Conservation (phyloP, 129 eudicot species). For the Pseudognaphalium luteoalbum region DNA sequence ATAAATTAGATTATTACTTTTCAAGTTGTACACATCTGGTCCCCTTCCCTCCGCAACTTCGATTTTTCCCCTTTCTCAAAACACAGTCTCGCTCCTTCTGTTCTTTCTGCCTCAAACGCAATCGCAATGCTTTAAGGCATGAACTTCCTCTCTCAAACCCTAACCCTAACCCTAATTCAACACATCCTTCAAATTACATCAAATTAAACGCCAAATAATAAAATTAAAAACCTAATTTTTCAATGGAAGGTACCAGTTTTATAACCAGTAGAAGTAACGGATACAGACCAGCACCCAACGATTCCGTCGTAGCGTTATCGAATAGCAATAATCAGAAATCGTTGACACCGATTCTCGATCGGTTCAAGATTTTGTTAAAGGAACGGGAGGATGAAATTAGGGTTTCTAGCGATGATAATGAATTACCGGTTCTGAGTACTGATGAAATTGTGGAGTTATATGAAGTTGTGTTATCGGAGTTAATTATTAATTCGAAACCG, state of each 20-base stretch:
- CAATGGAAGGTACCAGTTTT: slow-evolving; percentile 39
- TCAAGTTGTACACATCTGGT: neutral
- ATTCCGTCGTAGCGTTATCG: slow-evolving; percentile 33
- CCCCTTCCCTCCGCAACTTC: neutral
- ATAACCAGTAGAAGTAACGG: slow-evolving; percentile 43
- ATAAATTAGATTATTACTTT: neutral
- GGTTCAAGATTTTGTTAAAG: slow-evolving; percentile 62
- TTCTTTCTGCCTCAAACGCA: neutral
- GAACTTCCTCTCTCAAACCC: neutral
- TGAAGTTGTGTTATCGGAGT: slow-evolving; percentile 58
- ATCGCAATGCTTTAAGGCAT: neutral
- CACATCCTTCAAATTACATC: neutral
- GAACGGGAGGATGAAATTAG: slow-evolving; percentile 64
- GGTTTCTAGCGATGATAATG: slow-evolving; percentile 44
- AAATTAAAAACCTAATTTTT: neutral
- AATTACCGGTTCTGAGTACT: slow-evolving; percentile 29
- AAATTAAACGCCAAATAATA: slow-evolving; percentile 6
- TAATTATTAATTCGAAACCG: slow-evolving; percentile 83
- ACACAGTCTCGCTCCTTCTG: neutral
- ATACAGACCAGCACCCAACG: slow-evolving; percentile 40
- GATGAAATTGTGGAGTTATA: slow-evolving; percentile 69
- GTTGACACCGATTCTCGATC: slow-evolving; percentile 57
- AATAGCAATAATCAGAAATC: slow-evolving; percentile 40
- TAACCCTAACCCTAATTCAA: slow-evolving; percentile 2
- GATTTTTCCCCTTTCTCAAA: slow-evolving; percentile 1